phyloP scores from a whole-genome alignment of 2,329 filamentous ascomycete genomes.

The Colletotrichum musae region DNA sequence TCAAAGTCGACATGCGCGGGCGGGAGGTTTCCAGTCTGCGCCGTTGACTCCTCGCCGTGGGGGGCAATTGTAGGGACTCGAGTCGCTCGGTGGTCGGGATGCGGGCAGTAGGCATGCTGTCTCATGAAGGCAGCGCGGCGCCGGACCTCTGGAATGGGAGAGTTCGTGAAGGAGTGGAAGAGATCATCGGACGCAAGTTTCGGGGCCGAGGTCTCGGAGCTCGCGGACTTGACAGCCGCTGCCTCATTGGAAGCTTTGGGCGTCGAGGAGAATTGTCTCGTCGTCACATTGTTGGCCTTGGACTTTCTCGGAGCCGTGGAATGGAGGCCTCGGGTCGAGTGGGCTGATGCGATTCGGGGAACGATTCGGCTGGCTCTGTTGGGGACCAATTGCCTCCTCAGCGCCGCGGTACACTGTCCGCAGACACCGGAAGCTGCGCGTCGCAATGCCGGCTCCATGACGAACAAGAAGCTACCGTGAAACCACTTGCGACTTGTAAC shows the following conservation, averaged over 20 bases:
- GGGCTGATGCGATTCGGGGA: constrained; percentile 45
- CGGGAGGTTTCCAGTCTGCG: constrained; percentile 68
- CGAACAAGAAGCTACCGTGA: not conserved
- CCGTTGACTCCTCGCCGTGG: constrained; percentile 74
- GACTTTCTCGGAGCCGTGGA: constrained; percentile 42
- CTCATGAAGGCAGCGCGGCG: constrained; percentile 91
- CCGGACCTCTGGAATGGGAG: constrained; percentile 90
- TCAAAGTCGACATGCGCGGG: constrained; percentile 92
- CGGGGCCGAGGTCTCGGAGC: constrained; percentile 44
- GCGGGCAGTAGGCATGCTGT: constrained; percentile 93
- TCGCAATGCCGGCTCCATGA: constrained; percentile 44
- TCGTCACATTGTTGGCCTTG: constrained; percentile 38
- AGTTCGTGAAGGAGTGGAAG: constrained; percentile 92
- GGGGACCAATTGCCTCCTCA: constrained; percentile 40
- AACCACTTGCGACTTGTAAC: constrained; percentile 16
- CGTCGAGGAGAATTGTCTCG: constrained; percentile 51
- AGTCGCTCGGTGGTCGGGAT: constrained; percentile 87
- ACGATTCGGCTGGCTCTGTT: constrained; percentile 18
- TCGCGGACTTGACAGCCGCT: constrained; percentile 44
- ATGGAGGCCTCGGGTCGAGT: constrained; percentile 49
- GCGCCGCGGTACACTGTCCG: constrained; percentile 43
- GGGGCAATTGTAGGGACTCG: constrained; percentile 75
- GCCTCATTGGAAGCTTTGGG: constrained; percentile 47
- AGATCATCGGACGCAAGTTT: constrained; percentile 81
- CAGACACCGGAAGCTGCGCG: constrained; percentile 45